Conservation (phyloP, 1,284 basidiomycete genomes). For the Tilletia horrida region DNA sequence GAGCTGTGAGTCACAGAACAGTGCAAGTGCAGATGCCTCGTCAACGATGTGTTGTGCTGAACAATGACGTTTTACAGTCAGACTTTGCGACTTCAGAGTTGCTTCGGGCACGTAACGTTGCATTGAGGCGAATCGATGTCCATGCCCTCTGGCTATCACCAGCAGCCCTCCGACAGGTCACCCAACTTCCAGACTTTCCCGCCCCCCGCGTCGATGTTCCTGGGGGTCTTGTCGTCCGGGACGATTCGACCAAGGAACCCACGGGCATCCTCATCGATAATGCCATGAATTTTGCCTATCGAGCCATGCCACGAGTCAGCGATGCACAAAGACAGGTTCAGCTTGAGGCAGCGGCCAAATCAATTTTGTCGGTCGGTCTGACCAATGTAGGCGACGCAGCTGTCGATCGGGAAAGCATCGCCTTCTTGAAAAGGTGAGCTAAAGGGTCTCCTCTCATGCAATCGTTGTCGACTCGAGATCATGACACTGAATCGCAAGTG, state of each 20-base stretch:
- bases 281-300: constrained; percentile 45
- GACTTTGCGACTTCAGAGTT: constrained; percentile 61
- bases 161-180: constrained; percentile 60
- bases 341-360: constrained; percentile 66
- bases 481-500: not conserved
- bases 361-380: constrained; percentile 69
- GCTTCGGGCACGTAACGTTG: constrained; percentile 27
- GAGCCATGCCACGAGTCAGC: constrained; percentile 40
- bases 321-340: constrained; percentile 62
- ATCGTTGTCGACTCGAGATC: not conserved
- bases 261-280: constrained; percentile 63
- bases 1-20: constrained; percentile 51
- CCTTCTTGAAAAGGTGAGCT: constrained; percentile 28
- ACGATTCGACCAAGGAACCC: constrained; percentile 62
- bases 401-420: constrained; percentile 28
- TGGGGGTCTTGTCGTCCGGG: constrained; percentile 74
- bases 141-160: constrained; percentile 81
- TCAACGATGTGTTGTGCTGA: no score
- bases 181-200: constrained; percentile 35
- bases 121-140: constrained; percentile 62
- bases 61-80: constrained; percentile 50
- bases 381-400: constrained; percentile 45
- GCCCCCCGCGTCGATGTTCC: constrained; percentile 59
- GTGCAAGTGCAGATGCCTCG: no score
- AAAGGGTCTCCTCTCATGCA: not conserved